Conservation (phyloP, 352 stramenopile genomes). For the Phytophthora pisi region DNA sequence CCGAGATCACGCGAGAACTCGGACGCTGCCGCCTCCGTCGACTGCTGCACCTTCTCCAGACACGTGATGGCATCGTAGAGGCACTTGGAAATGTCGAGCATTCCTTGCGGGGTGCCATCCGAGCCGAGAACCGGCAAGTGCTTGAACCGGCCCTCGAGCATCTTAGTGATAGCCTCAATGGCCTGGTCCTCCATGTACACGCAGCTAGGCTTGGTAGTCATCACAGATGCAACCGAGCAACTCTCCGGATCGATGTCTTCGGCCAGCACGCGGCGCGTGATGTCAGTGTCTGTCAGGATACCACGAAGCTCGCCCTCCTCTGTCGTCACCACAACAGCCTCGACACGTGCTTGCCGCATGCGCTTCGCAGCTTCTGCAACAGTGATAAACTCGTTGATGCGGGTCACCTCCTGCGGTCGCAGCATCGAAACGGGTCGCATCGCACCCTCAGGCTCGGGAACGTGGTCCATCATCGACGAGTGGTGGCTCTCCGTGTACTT, state of each 20-base stretch:
- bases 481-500: conserved; percentile 48
- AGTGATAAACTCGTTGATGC: conserved; percentile 89
- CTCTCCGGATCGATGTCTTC: conserved; percentile 82
- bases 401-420: conserved; percentile 76
- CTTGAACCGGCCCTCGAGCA: conserved; percentile 89
- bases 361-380: conserved; percentile 81
- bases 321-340: conserved; percentile 88
- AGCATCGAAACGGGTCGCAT: conserved; percentile 83
- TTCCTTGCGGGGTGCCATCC: conserved; percentile 75
- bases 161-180: conserved; percentile 89
- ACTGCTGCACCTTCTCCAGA: conserved; percentile 89
- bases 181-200: conserved; percentile 83
- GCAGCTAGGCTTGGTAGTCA: conserved; percentile 84
- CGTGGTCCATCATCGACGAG: conserved; percentile 53
- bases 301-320: conserved; percentile 81
- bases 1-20: conserved; percentile 85
- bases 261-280: conserved; percentile 82
- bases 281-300: conserved; percentile 89
- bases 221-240: conserved; percentile 80
- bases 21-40: conserved; percentile 73
- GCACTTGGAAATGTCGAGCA: conserved; percentile 92
- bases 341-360: conserved; percentile 83
- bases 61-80: conserved; percentile 88
- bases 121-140: conserved; percentile 81
- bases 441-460: conserved; percentile 63